Conservation (phyloP, 306 rosid species). For the Styphnolobium japonicum region DNA sequence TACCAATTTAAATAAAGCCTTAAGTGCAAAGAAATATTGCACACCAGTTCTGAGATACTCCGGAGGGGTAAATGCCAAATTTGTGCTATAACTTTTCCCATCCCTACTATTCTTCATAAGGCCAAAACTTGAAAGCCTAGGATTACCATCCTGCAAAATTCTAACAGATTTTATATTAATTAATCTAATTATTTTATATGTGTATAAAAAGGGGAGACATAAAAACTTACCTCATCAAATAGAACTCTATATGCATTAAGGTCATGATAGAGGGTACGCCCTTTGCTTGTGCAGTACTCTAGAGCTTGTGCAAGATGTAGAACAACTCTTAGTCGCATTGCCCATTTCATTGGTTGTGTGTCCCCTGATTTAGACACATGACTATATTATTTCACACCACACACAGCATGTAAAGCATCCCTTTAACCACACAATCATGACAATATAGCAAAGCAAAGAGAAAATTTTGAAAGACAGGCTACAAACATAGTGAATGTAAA, state of each 20-base stretch:
- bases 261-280: constrained; percentile 77
- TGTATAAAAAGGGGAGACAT: neutral
- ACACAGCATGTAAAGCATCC: neutral
- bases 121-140: constrained; percentile 80
- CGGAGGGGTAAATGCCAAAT: constrained; percentile 89
- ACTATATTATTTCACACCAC: constrained; percentile 19
- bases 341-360: constrained; percentile 78
- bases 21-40: neutral
- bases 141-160: constrained; percentile 74
- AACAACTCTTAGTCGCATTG: constrained; percentile 76
- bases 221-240: constrained; percentile 61
- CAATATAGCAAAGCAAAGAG: neutral
- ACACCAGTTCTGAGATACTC: constrained; percentile 86
- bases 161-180: constrained; percentile 21
- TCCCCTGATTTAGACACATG: constrained; percentile 57
- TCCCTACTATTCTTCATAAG: constrained; percentile 86
- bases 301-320: constrained; percentile 87
- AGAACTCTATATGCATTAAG: constrained; percentile 85
- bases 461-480: neutral
- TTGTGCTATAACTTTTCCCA: constrained; percentile 84
- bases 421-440: constrained; percentile 9
- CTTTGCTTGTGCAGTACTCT: constrained; percentile 83
- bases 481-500: neutral
- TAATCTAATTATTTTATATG: neutral
- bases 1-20: neutral